Evolutionary conservation across 148 eudicot species (phyloP).

Genomic region (Diospyros lotus): DNA sequence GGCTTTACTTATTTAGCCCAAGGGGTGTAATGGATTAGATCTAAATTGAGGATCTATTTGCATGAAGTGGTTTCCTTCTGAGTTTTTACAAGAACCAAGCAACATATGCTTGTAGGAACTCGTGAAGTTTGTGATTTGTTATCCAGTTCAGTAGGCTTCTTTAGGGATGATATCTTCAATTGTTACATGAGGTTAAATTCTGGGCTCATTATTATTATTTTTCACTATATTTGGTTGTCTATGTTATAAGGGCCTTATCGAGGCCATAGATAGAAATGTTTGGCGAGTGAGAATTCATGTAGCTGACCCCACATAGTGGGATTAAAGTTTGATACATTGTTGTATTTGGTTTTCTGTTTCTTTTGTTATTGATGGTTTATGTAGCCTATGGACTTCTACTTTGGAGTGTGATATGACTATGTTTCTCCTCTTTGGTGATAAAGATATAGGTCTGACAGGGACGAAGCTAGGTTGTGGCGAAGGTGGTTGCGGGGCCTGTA

Average conservation of each 20-base stretch:
- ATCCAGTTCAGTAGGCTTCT: neutral
- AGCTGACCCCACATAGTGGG: no score
- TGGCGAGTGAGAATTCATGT: no score
- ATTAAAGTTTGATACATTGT: no score
- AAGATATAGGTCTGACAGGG: slow-evolving; percentile 82
- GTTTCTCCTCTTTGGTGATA: slow-evolving; percentile 20
- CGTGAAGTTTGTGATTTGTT: neutral
- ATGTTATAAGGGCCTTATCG: no score
- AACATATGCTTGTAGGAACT: neutral
- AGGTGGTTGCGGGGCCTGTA: slow-evolving; percentile 99
- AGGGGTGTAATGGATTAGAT: no score
- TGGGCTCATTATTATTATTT: neutral
- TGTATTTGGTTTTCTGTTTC: neutral
- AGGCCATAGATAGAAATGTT: no score
- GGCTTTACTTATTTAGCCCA: no score
- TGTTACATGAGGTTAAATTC: neutral
- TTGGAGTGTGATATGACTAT: slow-evolving; percentile 9
- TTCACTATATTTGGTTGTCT: neutral
- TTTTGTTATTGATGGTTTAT: slow-evolving; percentile 5
- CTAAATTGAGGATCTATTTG: no score
- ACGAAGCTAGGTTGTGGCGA: slow-evolving; percentile 98
- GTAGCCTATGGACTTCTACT: neutral
- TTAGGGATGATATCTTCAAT: neutral
- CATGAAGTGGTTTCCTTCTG: no score
- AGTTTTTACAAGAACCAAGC: neutral